Base-by-base conservation (phyloP, 2,329 filamentous ascomycete species). In the Talaromyces sp. region DNA sequence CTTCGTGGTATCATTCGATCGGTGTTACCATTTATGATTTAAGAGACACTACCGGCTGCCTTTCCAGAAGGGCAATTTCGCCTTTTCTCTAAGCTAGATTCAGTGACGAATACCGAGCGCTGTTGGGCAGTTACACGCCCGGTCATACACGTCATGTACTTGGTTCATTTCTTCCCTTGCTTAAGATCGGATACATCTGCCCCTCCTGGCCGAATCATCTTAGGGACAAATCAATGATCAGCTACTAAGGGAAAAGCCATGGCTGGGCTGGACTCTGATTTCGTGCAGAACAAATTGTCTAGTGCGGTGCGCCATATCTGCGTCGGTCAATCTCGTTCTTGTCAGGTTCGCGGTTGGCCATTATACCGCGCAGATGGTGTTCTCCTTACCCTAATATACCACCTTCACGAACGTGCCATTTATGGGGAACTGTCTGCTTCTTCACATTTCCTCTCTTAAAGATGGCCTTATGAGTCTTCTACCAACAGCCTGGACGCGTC, bases 121-220 rank as follows among this genome's bases (percentile, higher is more conserved):
- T 28, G 53, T 37, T 46, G 33, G 28, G 40, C 33, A 35, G 8
- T 17, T 45, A 28, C 17, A 22, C 33, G n/a, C 37, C 21, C 19
- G 40, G 33, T 21, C 31, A 8, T 48, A 56, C 54, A 56, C 36
- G 54, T 41, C 54, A 56, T 50, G 54, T 48, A 56, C 45, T 35
- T 46, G 35, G 9, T 22, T 8, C n/a, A 25, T 39, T 28, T 56
- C 35, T 50, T 33, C 33, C 54, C 54, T 56, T 56, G 28, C 54
- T 31, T 50, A 33, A 19, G 53, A 37, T 46, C 21, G 21, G 39
- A 28, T 13, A 39, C 19, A 39, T 48, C 15, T 41, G 41, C 35
- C 35, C 54, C 45, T 56, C 35, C 36, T 50, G 35, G 21, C 35
- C 43, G 43, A 50, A 48, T 41, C n/a, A 46, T 19, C 15, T 56